These are phyloP conservation scores for Lasiodiplodia hormozganensis DNA, from an alignment of 2,329 filamentous ascomycete species.

Conservation along the genomic window DNA sequence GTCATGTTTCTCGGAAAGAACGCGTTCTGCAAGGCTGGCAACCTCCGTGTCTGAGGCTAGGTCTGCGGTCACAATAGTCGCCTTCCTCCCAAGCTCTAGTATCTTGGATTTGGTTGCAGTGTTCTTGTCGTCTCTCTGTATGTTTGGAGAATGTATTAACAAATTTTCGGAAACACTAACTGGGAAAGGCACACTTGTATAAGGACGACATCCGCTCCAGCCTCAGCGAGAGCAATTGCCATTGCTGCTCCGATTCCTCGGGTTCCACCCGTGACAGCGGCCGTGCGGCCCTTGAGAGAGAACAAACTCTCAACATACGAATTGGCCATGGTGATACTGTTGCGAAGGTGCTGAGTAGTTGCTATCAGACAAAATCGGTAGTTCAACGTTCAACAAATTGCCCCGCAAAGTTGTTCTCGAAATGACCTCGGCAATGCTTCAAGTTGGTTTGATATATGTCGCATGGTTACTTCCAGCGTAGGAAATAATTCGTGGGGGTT, in stretches of 20 bases:
- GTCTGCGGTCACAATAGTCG: neutral
- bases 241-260: slow-evolving; percentile 59
- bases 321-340: neutral
- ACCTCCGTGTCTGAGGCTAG: slow-evolving; percentile 56
- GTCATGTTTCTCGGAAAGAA: slow-evolving; percentile 66
- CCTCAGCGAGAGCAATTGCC: slow-evolving; percentile 58
- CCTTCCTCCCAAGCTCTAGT: neutral
- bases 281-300: slow-evolving; percentile 57
- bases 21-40: slow-evolving; percentile 62
- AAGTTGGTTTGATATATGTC: neutral
- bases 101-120: neutral
- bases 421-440: neutral
- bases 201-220: slow-evolving; percentile 58
- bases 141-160: neutral
- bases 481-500: neutral
- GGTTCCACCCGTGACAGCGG: slow-evolving; percentile 58
- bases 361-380: neutral
- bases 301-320: slow-evolving; percentile 51
- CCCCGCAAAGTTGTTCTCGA: neutral
- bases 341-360: neutral
- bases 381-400: neutral
- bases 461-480: neutral
- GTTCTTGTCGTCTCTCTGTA: neutral
- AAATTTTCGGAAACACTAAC: too few relatives aligned
- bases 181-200: slow-evolving; percentile 45